Evolutionary conservation across 495 filamentous ascomycete genomes (phyloP).

Genomic region (Tuber aestivum): DNA sequence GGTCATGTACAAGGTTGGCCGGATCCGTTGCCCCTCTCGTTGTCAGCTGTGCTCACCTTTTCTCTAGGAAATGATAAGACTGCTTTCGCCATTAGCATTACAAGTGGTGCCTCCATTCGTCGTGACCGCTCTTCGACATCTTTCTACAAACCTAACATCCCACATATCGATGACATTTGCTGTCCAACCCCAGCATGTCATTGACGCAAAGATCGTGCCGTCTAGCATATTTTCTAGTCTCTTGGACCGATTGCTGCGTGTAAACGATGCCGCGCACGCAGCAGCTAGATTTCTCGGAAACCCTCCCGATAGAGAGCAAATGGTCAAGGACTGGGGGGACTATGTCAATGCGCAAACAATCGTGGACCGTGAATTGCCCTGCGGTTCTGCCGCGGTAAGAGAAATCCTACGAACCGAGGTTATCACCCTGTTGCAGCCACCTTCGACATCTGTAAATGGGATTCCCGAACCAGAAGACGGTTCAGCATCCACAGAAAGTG

Average conservation of each 20-base stretch:
- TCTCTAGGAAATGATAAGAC: conserved; percentile 74
- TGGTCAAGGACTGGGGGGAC: conserved; percentile 82
- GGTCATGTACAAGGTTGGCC: conserved; percentile 67
- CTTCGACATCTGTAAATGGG: conserved; percentile 45
- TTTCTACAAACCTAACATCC: conserved; percentile 67
- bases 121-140: conserved; percentile 72
- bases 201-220: conserved; percentile 76
- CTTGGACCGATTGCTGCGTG: conserved; percentile 74
- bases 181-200: conserved; percentile 70
- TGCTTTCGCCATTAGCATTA: conserved; percentile 74
- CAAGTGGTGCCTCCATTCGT: conserved; percentile 83
- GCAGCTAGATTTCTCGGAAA: conserved; percentile 70
- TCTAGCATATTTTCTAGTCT: conserved; percentile 83
- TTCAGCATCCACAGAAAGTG: conserved; percentile 51
- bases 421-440: conserved; percentile 38
- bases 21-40: background rate
- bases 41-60: conserved; percentile 12
- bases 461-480: conserved; percentile 40
- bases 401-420: conserved; percentile 47
- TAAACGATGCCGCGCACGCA: conserved; percentile 84
- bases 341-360: conserved; percentile 63
- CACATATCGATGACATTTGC: conserved; percentile 79
- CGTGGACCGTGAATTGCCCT: conserved; percentile 50
- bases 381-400: conserved; percentile 42
- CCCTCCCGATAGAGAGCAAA: conserved; percentile 69